Percentiles rank a stretch among this genome's conserved stretches.
These are phyloP conservation scores for Russula sp. DNA, from an alignment of 768 basidiomycete species.

Conservation along the genomic window DNA sequence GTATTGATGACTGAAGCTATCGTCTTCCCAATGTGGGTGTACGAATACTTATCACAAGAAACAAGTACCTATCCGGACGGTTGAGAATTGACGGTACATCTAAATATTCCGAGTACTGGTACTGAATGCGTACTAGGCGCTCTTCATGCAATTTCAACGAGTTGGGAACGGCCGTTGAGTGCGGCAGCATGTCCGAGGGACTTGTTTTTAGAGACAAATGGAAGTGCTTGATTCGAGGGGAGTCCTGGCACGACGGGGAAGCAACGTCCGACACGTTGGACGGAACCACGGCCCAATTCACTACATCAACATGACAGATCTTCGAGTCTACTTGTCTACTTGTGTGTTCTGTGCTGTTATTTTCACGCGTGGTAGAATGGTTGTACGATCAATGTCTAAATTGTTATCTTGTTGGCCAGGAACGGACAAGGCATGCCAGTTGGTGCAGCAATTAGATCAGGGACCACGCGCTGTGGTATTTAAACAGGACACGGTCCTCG, in stretches of 20 bases:
- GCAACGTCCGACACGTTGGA: neutral
- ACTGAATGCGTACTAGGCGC: no score
- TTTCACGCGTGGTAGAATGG: neutral
- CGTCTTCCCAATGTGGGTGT: no score
- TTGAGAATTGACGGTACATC: no score
- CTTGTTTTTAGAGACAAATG: neutral
- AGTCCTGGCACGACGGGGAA: neutral
- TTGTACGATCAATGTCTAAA: neutral
- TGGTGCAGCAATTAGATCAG: slow-evolving; percentile 1
- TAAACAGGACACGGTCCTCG: slow-evolving; percentile 2
- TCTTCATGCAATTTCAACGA: no score
- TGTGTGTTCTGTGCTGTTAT: neutral
- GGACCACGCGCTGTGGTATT: slow-evolving; percentile 17
- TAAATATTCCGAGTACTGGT: no score
- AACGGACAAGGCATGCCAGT: slow-evolving; percentile 6
- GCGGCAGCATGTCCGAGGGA: neutral
- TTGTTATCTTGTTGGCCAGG: slow-evolving; percentile 2
- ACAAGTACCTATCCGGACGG: no score
- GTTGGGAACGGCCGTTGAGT: neutral
- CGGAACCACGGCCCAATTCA: no score
- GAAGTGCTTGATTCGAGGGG: neutral
- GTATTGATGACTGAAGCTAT: no score
- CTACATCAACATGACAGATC: neutral
- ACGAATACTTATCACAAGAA: no score
- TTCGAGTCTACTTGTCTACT: neutral